Base-by-base conservation (phyloP, 1,139 yeast genomes). In the Saccharomyces hybrid region DNA sequence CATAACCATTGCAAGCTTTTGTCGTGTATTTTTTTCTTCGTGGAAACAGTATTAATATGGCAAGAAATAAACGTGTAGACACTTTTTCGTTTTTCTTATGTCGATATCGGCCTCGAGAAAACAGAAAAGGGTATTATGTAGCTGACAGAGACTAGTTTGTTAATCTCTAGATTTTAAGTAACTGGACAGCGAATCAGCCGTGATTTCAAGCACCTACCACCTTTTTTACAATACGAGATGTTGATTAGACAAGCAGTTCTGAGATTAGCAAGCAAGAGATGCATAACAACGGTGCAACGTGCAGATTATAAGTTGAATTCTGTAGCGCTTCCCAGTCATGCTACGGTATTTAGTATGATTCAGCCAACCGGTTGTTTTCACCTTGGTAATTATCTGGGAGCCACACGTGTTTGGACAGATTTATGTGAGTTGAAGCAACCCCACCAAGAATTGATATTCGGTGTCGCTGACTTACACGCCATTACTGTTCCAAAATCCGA, bases 321-420 rank as follows among this genome's bases (percentile, higher is more conserved):
- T 9, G 51, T 52, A 20, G 63, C 60, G 31, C 47, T 70, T 11
- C 69, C 73, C 2, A 56, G 55, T 16, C 55, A 69, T 52, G 67
- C 75, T 1, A 67, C 71, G 8, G 70, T 83, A 2, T 84, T 84
- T 60, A 83, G 89, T 50, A 76, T 86, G 59, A 86, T 93, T 51
- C 99, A 93, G 69, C 99, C 99, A 2, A 90, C 98, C 0, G 99
- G 99, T 0, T 80, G 78, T 50, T 86, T 93, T 63, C 99, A 95
- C 70, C 66, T 95, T 26, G 99, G 99, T 1, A 93, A 93, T 70
- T 89, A 90, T 64, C 77, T 93, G 5, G 99, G 99, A 0, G 97
- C 99, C 0, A 80, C 91, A 1, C 74, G 84, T 51, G 78, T 84
- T 44, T 95, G 99, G 99, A 81, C 78, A 49, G 85, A 84, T 52